Conservation (phyloP, 371 early-diverging fungal genomes). For the Apophysomyces variabilis region DNA sequence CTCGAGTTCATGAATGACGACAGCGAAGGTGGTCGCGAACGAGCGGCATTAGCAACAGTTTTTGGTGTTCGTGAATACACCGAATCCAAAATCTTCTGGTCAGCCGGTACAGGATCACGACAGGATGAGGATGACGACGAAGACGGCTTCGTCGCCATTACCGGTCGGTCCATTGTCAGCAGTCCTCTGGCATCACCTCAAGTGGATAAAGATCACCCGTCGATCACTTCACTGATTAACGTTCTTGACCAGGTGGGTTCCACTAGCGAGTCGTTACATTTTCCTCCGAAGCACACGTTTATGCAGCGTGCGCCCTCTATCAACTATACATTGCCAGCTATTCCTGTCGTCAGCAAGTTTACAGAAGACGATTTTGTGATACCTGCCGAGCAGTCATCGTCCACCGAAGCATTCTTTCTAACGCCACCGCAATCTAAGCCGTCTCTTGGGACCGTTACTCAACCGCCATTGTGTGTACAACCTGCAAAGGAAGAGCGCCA, state of each 20-base stretch:
- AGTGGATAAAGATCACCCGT: constrained; percentile 4
- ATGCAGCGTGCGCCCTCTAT: neutral
- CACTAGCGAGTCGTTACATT: constrained; percentile 6
- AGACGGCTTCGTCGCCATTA: constrained; percentile 24
- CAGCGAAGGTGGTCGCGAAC: constrained; percentile 42
- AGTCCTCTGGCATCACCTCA: constrained; percentile 14
- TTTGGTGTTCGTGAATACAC: constrained; percentile 54
- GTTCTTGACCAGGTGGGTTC: constrained; percentile 8
- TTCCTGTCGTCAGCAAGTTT: constrained; percentile 49
- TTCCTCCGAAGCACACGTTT: neutral
- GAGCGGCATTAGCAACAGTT: constrained; percentile 52
- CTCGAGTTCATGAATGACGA: constrained; percentile 29
- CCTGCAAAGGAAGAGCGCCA: neutral
- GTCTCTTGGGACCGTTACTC: constrained; percentile 15
- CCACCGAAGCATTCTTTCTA: constrained; percentile 20
- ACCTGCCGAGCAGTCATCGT: constrained; percentile 23
- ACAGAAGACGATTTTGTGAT: constrained; percentile 29
- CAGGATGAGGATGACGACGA: constrained; percentile 25
- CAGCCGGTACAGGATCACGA: constrained; percentile 19
- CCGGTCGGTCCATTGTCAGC: constrained; percentile 17
- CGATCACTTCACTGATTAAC: constrained; percentile 11
- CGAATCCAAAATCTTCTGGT: constrained; percentile 52
- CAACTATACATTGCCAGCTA: constrained; percentile 31
- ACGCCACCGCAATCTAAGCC: constrained; percentile 10
- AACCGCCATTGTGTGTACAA: constrained; percentile 13